Conservation (phyloP, 176 grass and related monocot genomes). For the Rhynchospora pubera region DNA sequence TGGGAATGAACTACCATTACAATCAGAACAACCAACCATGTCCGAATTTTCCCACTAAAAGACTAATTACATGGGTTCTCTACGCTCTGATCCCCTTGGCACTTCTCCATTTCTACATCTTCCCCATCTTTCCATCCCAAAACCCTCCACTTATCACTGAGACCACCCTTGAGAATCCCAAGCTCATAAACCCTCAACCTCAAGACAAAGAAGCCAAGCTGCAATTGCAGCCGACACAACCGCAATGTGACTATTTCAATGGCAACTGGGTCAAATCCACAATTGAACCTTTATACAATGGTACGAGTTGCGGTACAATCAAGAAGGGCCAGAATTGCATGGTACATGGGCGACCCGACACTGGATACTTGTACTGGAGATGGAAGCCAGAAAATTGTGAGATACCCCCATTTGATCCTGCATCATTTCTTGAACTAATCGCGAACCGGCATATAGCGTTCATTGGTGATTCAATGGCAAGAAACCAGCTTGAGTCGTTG, state of each 20-base stretch:
- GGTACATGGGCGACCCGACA: slow-evolving; percentile 57
- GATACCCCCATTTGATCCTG: slow-evolving; percentile 41
- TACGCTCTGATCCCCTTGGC: slow-evolving; percentile 14
- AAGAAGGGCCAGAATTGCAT: slow-evolving; percentile 66
- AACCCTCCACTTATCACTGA: neutral
- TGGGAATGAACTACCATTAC: slow-evolving; percentile 8
- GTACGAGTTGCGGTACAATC: slow-evolving; percentile 54
- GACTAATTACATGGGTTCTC: slow-evolving; percentile 13
- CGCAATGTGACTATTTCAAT: slow-evolving; percentile 42
- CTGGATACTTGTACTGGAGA: slow-evolving; percentile 50
- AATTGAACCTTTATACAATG: slow-evolving; percentile 39
- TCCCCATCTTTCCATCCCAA: neutral
- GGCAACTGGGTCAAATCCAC: slow-evolving; percentile 45
- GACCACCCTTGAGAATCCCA: neutral
- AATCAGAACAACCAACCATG: neutral
- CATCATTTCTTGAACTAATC: slow-evolving; percentile 33
- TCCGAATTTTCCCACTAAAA: slow-evolving; percentile 4
- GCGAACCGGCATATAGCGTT: slow-evolving; percentile 51
- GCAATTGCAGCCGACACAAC: neutral
- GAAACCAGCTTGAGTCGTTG: slow-evolving; percentile 67
- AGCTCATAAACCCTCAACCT: neutral
- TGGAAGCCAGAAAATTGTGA: slow-evolving; percentile 50
- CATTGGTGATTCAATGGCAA: slow-evolving; percentile 61
- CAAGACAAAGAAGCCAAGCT: too few species aligned
- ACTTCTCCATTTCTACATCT: slow-evolving; percentile 21